Evolutionary conservation across 768 basidiomycete species (phyloP).

Genomic region (Crucibulum laeve): DNA sequence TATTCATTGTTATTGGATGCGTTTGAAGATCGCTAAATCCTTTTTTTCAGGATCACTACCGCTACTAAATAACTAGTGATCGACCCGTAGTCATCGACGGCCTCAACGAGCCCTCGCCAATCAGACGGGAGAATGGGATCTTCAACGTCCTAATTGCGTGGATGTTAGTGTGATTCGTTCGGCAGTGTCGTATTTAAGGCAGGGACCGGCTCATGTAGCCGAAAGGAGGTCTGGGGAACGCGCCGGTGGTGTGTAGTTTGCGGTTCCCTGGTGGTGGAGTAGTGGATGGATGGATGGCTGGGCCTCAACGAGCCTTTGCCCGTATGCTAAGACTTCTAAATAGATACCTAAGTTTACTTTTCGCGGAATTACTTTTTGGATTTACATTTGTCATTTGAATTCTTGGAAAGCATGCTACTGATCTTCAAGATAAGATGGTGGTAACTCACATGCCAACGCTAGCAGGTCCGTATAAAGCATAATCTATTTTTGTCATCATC

Average conservation of each 20-base stretch:
- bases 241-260: constrained; percentile 5
- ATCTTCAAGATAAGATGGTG: too few species aligned
- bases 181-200: constrained; percentile 41
- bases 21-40: not conserved
- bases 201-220: constrained; percentile 29
- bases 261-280: constrained; percentile 7
- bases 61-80: constrained; percentile 35
- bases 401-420: too few species aligned
- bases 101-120: constrained; percentile 78
- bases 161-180: constrained; percentile 47
- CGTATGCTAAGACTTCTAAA: not conserved
- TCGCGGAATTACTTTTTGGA: not conserved
- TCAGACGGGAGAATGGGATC: constrained; percentile 53
- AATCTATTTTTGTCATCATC: too few species aligned
- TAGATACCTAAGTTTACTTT: not conserved
- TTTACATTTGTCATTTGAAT: too few species aligned
- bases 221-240: constrained; percentile 15
- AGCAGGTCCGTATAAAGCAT: too few species aligned
- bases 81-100: constrained; percentile 41
- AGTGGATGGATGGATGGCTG: constrained; percentile 10
- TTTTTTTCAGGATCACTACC: constrained; percentile 32
- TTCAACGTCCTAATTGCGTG: constrained; percentile 59
- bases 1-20: constrained; percentile 1
- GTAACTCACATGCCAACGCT: too few species aligned
- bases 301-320: constrained; percentile 55